Base-by-base conservation (phyloP, 2,329 filamentous ascomycete species). In the Penicillium sp. region DNA sequence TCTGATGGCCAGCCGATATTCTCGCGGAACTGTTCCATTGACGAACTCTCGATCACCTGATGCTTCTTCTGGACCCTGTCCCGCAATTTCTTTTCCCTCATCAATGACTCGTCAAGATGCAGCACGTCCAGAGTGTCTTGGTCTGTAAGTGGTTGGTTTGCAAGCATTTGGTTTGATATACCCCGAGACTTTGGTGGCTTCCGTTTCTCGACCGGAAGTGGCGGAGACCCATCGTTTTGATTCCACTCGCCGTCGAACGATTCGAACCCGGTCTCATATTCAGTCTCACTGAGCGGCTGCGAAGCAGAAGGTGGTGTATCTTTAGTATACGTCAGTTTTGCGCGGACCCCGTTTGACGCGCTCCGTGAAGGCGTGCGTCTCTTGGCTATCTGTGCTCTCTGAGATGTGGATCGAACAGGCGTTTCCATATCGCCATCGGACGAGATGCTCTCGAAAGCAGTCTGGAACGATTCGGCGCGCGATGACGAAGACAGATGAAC, bases 401-500 rank as follows among this genome's bases (percentile, higher is more conserved):
- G 66, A 20, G 63, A 63, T 47, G 67, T 22, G 41, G 52, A 65
- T 25, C 63, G 69, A 48, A 65, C 67, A 12, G 68, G 69, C 7
- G 65, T 73, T 34, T 74, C 71, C 34, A 68, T 82, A 55, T 89
- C 87, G 34, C 86, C 86, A 20, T 88, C 89, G 1, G 85, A 85
- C 17, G 82, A 82, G 1, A 84, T 83, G 47, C 84, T 83, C 74
- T 92, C 90, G 41, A 80, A 82, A 4, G 90, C 90, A 2, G 90
- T 92, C 65, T 79, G 87, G 69, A 91, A 92, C 0, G 90, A 92
- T 55, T 88, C 87, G 22, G 87, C 83, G 41, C 83, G 83, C n/a
- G 86, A 88, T 1, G 80, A 81, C 6, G 82, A 75, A 2, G 81
- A 87, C 10, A 81, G 75, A 62, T 84, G 84, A 35, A 83, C 84